A percentile compares a stretch with the other conserved stretches of the same genome.
Conservation (phyloP, 2,329 filamentous ascomycete species). For the Cytospora piceae region DNA sequence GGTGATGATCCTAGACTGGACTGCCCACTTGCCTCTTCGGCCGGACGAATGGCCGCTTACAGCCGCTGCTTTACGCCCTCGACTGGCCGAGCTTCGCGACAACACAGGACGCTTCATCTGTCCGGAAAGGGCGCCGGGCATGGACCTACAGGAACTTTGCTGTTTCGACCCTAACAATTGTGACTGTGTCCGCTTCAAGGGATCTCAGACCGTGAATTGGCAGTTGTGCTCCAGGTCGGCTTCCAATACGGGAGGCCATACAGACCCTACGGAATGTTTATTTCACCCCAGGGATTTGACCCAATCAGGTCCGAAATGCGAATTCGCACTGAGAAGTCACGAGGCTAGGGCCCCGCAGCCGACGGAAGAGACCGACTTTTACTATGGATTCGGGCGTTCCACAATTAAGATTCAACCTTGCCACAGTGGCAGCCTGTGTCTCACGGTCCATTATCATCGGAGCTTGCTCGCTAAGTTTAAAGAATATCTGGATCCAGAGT, state of each 20-base stretch:
- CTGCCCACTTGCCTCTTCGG: conserved; percentile 1
- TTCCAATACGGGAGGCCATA: background rate
- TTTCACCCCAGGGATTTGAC: background rate
- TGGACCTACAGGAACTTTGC: conserved; percentile 12
- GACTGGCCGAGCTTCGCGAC: background rate
- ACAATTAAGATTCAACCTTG: background rate
- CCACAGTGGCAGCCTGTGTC: background rate
- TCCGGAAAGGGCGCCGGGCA: background rate
- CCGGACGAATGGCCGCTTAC: background rate
- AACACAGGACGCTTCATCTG: conserved; percentile 4
- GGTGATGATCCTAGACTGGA: background rate
- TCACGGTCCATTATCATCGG: background rate
- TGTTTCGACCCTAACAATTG: conserved; percentile 12
- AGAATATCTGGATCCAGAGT: background rate
- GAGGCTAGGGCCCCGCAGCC: too few relatives aligned
- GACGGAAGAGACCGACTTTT: too few relatives aligned
- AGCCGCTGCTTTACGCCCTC: background rate
- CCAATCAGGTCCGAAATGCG: background rate
- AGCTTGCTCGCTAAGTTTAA: background rate
- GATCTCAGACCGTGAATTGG: background rate
- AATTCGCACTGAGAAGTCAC: background rate
- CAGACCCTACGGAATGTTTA: background rate
- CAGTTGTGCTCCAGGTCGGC: background rate
- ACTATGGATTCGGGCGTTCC: background rate
- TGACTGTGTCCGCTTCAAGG: background rate